phyloP scores from a whole-genome alignment of 768 basidiomycete genomes.

The Neoboletus magnificus region DNA sequence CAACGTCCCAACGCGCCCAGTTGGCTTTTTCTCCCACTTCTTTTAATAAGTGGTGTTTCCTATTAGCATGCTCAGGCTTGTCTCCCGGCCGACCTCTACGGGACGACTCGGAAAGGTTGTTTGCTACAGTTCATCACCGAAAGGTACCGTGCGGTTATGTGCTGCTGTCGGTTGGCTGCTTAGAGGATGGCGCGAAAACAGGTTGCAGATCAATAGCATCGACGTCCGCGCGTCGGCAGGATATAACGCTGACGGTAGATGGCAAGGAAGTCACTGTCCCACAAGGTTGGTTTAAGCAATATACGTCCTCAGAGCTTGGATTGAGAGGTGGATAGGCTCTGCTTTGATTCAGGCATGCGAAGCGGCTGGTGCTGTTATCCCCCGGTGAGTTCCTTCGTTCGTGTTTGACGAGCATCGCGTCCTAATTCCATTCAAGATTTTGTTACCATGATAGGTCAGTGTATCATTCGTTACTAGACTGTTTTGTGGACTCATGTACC shows the following conservation, averaged over 20 bases:
- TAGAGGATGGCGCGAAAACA: conserved; percentile 22
- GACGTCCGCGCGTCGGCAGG: conserved; percentile 61
- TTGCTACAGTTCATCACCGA: conserved; percentile 37
- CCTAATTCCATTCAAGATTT: conserved; percentile 47
- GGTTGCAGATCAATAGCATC: conserved; percentile 65
- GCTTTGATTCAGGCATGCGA: conserved; percentile 97
- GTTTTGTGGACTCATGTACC: not conserved
- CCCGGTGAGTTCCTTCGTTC: conserved; percentile 48
- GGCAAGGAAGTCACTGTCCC: conserved; percentile 97
- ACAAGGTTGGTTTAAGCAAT: conserved; percentile 62
- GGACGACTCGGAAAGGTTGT: conserved; percentile 67
- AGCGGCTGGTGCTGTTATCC: conserved; percentile 78
- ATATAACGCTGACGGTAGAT: conserved; percentile 92
- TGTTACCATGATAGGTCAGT: conserved; percentile 81
- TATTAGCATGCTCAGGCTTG: conserved; percentile 61
- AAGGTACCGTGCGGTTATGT: conserved; percentile 23
- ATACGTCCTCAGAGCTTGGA: not conserved
- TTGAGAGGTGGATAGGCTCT: conserved; percentile 53
- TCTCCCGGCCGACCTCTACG: conserved; percentile 63
- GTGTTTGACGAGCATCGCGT: not conserved
- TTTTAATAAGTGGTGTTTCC: conserved; percentile 18
- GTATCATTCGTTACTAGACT: not conserved
- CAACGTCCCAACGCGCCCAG: conserved; percentile 13
- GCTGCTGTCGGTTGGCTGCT: not conserved
- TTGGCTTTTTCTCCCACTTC: conserved; percentile 20